Evolutionary conservation across 345 rosid genomes (phyloP), one percentile per base, ranked within the genome.

Genomic region (Kernera saxatilis): DNA sequence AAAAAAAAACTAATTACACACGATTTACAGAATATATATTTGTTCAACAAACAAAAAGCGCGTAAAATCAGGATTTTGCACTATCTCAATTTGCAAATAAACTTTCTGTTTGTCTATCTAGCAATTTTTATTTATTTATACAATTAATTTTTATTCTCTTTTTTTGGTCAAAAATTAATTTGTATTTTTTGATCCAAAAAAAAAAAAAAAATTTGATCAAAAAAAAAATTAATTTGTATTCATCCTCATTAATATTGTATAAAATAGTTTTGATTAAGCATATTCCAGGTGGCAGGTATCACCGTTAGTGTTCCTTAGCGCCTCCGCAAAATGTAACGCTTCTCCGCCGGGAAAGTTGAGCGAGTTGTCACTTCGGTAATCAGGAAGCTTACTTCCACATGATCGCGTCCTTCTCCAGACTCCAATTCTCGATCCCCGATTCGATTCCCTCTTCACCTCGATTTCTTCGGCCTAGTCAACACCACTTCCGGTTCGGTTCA

Each of bases 311-410:
- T 53, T 33, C 30, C 12, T 32, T 32, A 41, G 55, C 64, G 70
- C 64, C 69, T 51, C 76, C 76, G 70, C 56, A 66, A 57, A 57
- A 21, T 40, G 54, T 29, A 56, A 55, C 67, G 36, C 10, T 27
- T 35, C 26, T 73, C 51, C 72, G 37, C 78, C 72, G 77, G 71
- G 4, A 45, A 65, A 57, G 25, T 30, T 10, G 36, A 43, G 50
- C 27, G 63, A 63, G 22, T 54, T 45, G 35, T 33, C 29, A 29
- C 51, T 27, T 60, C 5, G 48, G 2, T 49, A 8, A 5, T 48
- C 40, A 36, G 29, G 23, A 37, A 26, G 64, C 33, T 3, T 50
- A 56, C 72, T 69, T 73, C 81, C 84, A 83, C 76, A 86, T 86
- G 91, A 74, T 81, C 46, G 57, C 78, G 26, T 49, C 80, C 77